Base-by-base conservation (phyloP, 345 rosid species). In the Syzygium aqueum region DNA sequence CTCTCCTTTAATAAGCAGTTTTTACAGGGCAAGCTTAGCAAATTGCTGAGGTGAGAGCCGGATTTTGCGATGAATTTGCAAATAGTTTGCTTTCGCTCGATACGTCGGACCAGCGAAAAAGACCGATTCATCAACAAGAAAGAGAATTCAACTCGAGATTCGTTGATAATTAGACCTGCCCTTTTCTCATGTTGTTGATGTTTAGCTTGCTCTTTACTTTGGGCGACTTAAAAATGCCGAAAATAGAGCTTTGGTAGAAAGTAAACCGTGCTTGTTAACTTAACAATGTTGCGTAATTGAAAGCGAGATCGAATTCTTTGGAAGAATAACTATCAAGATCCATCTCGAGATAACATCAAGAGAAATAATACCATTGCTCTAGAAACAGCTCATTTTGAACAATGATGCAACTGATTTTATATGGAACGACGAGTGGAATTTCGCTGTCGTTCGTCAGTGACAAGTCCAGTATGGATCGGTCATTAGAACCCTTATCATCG, bases 381-480 rank as follows among this genome's bases (percentile, higher is more conserved):
- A 5, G 13, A 33, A 8, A 40, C 3, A 33, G 7, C 43, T 16
- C 23, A 19, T 67, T 67, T 4, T 1, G 43, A 73, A 73, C 49
- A 2, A 37, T 5, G 10, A 19, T 2, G 25, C 22, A 22, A 19
- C 49, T 21, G 15, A 40, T 5, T 9, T 33, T 17, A 17, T 30
- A 8, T 33, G 7, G 25, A 33, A 21, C 7, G 6, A 15, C 3
- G 11, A 30, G 77, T 67, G 46, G 7, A 67, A 67, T 73, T 19
- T 19, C 43, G 14, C 5, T 13, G 23, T 37, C 49, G 11, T 9
- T 2, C 46, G 2, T 4, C 2, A 1, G 2, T 5, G 1, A 67
- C 25, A 67, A 33, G 4, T 33, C 27, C 7, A 10, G 23, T 5
- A 37, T 67, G 13, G 2, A 8, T 17, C 2, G 3, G 3, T 4